These are phyloP conservation scores for Hymenoscyphus fraxineus DNA, from an alignment of 2,329 filamentous ascomycete species.

Conservation along the genomic window DNA sequence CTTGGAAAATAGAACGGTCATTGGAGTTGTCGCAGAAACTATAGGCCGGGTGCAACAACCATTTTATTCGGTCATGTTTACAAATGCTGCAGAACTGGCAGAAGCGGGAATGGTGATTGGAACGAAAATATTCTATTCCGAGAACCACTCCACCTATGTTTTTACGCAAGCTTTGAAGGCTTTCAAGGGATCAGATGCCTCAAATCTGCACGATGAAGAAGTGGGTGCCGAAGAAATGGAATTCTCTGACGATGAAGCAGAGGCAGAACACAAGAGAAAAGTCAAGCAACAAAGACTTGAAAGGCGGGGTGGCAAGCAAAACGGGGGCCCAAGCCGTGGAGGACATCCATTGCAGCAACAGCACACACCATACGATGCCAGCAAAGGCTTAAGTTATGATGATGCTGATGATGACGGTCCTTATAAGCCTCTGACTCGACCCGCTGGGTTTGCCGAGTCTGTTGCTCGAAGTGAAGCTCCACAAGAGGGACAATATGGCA, in stretches of 20 bases:
- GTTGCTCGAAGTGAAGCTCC: constrained; percentile 40
- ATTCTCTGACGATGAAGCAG: constrained; percentile 95
- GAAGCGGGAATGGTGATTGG: constrained; percentile 65
- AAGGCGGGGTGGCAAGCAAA: constrained; percentile 49
- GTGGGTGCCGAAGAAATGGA: constrained; percentile 81
- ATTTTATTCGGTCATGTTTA: constrained; percentile 78
- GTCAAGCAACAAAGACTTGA: constrained; percentile 64
- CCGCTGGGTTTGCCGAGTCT: constrained; percentile 56
- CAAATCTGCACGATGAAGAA: constrained; percentile 93
- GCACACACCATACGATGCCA: constrained; percentile 35
- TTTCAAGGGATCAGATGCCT: constrained; percentile 87
- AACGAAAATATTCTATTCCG: constrained; percentile 73
- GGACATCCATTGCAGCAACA: constrained; percentile 36
- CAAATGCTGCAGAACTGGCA: constrained; percentile 62
- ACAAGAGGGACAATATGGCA: constrained; percentile 37
- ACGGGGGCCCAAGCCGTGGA: constrained; percentile 37
- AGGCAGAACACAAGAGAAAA: constrained; percentile 73
- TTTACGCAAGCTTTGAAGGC: constrained; percentile 79
- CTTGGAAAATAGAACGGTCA: constrained; percentile 66
- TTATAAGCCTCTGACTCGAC: constrained; percentile 68
- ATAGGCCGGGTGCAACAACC: constrained; percentile 83
- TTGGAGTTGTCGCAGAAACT: constrained; percentile 81
- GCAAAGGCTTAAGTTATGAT: constrained; percentile 59
- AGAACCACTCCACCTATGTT: constrained; percentile 74
- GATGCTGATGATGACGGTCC: constrained; percentile 65